A percentile compares a stretch with the other conserved stretches of the same genome.
These are phyloP conservation scores for Phytophthora tentaculata DNA, from an alignment of 352 stramenopile genomes.

Conservation along the genomic window DNA sequence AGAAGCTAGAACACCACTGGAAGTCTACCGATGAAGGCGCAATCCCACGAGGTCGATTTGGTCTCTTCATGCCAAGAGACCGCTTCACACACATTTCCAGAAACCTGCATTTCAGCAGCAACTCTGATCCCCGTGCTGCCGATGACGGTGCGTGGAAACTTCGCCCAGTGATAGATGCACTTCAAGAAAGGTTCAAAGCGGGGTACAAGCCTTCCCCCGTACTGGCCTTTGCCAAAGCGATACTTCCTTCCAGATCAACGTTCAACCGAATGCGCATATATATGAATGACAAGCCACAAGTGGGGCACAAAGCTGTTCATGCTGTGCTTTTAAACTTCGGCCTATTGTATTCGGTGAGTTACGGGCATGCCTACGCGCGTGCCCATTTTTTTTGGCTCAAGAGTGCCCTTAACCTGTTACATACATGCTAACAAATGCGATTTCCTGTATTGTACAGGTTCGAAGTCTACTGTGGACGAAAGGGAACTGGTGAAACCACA, in stretches of 20 bases:
- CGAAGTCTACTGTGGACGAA: neutral
- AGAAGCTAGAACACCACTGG: neutral
- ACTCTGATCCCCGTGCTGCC: neutral
- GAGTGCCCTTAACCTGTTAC: neutral
- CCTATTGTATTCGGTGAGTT: slow-evolving; percentile 5
- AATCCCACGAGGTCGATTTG: neutral
- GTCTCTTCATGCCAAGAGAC: neutral
- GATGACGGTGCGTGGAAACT: neutral
- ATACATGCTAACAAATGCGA: neutral
- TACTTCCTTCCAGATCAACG: neutral
- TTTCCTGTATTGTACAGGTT: neutral
- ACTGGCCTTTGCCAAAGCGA: slow-evolving; percentile 1
- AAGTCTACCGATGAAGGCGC: neutral
- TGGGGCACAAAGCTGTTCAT: slow-evolving; percentile 1
- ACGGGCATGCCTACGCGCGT: neutral
- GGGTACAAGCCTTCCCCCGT: neutral
- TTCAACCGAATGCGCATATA: slow-evolving; percentile 1
- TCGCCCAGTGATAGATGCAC: neutral
- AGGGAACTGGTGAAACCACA: neutral
- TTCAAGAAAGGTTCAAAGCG: neutral
- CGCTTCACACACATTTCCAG: neutral
- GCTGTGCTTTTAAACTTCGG: neutral
- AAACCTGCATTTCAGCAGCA: slow-evolving; percentile 1
- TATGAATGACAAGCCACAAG: neutral
- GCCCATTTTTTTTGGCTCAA: no score